phyloP scores from a whole-genome alignment of 2,329 filamentous ascomycete species.

The Calonectria crousiana region DNA sequence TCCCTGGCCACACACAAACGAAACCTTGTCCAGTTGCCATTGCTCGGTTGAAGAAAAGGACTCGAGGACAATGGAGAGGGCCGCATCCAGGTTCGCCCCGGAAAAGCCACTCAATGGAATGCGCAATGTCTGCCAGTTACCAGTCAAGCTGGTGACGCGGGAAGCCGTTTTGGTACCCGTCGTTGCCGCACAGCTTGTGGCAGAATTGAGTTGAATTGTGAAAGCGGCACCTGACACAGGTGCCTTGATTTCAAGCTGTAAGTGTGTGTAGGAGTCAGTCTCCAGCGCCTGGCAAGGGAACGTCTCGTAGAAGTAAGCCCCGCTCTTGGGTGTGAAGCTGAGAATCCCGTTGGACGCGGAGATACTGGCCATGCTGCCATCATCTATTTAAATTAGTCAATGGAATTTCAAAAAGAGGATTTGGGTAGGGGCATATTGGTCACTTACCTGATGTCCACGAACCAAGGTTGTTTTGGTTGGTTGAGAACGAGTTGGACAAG shows the following conservation, averaged over 20 bases:
- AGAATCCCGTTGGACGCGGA: conserved; percentile 58
- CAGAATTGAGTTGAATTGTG: conserved; percentile 54
- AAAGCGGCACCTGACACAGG: conserved; percentile 37
- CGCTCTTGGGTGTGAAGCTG: conserved; percentile 61
- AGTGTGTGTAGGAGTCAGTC: conserved; percentile 62
- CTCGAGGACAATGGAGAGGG: conserved; percentile 59
- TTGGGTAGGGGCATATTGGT: neutral
- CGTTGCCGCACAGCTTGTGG: conserved; percentile 55
- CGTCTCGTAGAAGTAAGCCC: conserved; percentile 67
- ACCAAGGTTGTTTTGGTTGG: conserved; percentile 48
- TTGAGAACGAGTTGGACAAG: conserved; percentile 48
- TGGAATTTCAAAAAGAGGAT: neutral
- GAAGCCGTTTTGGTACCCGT: conserved; percentile 58
- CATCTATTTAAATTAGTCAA: conserved; percentile 53
- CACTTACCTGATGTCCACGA: conserved; percentile 52
- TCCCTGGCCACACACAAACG: conserved; percentile 55
- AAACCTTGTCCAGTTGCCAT: conserved; percentile 62
- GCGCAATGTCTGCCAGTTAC: conserved; percentile 61
- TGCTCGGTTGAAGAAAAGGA: conserved; percentile 46
- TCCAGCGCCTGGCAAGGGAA: conserved; percentile 60
- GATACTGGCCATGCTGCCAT: conserved; percentile 59
- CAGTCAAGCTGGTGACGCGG: conserved; percentile 60
- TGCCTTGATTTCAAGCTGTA: conserved; percentile 40
- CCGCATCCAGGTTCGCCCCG: conserved; percentile 62
- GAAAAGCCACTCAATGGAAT: conserved; percentile 63